phyloP scores from a whole-genome alignment of 1,284 basidiomycete genomes.

The Apiotrichum siamense region DNA sequence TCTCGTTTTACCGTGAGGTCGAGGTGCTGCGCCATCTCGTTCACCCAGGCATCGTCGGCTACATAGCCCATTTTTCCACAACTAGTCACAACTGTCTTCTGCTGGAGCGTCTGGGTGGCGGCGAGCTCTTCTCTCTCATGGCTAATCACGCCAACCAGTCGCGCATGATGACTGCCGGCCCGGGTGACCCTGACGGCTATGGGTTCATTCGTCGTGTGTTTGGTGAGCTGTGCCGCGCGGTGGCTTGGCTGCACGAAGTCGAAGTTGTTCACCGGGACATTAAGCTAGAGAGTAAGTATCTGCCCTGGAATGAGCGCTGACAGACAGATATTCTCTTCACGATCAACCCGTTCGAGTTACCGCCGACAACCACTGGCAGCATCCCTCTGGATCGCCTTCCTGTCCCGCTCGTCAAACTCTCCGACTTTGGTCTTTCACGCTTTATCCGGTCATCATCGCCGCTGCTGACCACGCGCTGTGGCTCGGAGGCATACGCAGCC shows the following conservation, averaged over 20 bases:
- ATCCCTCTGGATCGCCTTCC: constrained; percentile 49
- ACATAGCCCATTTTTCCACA: constrained; percentile 68
- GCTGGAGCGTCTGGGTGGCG: constrained; percentile 69
- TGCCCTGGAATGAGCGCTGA: not conserved
- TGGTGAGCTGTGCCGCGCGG: constrained; percentile 69
- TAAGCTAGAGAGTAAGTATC: constrained; percentile 79
- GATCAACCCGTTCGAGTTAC: constrained; percentile 46
- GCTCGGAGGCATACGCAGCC: constrained; percentile 84
- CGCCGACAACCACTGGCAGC: constrained; percentile 32
- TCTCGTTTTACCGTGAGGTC: constrained; percentile 79
- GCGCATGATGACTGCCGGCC: constrained; percentile 39
- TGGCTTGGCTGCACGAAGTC: constrained; percentile 84
- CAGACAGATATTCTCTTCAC: constrained; percentile 58
- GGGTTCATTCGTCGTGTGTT: constrained; percentile 64
- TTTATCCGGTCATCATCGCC: constrained; percentile 70
- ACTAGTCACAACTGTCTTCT: constrained; percentile 71
- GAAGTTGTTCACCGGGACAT: constrained; percentile 86
- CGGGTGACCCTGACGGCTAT: constrained; percentile 28
- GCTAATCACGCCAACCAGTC: constrained; percentile 57
- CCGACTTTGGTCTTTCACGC: constrained; percentile 83
- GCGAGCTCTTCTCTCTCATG: constrained; percentile 76
- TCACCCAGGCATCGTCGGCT: constrained; percentile 74
- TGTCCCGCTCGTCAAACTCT: constrained; percentile 70
- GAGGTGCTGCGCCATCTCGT: constrained; percentile 78
- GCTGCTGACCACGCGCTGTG: constrained; percentile 75